Evolutionary conservation across 148 eudicot genomes (phyloP), one percentile per base, ranked within the genome.

Genomic region (Rhododendron ferrugineum): DNA sequence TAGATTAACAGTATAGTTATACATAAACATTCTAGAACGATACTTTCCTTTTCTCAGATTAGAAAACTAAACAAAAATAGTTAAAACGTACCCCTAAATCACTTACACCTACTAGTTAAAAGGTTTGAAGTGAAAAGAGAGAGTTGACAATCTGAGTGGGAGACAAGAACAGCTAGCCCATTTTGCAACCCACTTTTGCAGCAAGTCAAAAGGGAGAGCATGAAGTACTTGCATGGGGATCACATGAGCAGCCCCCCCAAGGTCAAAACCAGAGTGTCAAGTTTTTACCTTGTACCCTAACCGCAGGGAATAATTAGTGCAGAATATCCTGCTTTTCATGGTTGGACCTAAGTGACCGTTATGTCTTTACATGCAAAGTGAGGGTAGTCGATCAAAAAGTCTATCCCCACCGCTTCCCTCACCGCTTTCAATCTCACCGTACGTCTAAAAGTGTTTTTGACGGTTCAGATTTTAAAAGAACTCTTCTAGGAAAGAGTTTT

Each of bases 131-230:
- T 83, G 54, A 82, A 49, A n/a, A 74, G 81, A 54, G 73, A 52
- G 81, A 78, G 82, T 85, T 85, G 86, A 78, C 86, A 78, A 8
- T 0, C 11, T 74, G 46, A 78, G 86, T 85, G 83, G 86, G 83
- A 79, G 86, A 85, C 86, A 85, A 47, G 46, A 32, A 34, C 80
- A 84, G 85, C 40, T 37, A 37, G 44, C 80, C 70, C 79, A 84
- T 84, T 84, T 36, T 84, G 80, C 80, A 13, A 30, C 72, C 76
- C 13, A 4, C 78, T 54, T 78, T 79, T 64, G 62, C 82, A 34
- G 77, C 83, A 79, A 60, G 82, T 79, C 86, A 66, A 66, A 64
- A 73, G 34, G 28, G 82, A 30, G 22, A 30, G 64, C 16, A 46
- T 79, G n/a, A 79, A 64, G 70, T 42, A 40, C 44, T 40, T 40